Evolutionary conservation across 352 stramenopile genomes (phyloP).

Genomic region (Pythium rhizo-oryzae): DNA sequence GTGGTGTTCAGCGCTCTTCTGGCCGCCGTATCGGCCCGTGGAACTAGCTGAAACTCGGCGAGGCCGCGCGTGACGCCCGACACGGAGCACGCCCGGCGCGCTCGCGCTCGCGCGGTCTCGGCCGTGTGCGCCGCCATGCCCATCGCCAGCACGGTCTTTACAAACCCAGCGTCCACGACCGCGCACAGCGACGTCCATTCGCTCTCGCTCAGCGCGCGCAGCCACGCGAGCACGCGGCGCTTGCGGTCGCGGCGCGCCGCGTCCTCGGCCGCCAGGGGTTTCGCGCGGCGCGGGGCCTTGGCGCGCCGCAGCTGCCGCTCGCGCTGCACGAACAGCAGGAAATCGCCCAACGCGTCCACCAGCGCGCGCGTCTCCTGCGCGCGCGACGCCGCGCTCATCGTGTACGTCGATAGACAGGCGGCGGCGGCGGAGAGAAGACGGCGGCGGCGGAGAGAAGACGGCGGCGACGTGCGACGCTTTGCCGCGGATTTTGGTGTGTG

Average conservation of each 20-base stretch:
- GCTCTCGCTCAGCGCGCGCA: conserved; percentile 37
- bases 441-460: not conserved
- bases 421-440: not conserved
- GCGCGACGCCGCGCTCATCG: conserved; percentile 8
- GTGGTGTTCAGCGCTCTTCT: not conserved
- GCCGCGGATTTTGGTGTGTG: not conserved
- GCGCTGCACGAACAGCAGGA: conserved; percentile 44
- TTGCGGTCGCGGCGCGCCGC: conserved; percentile 33
- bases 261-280: conserved; percentile 3
- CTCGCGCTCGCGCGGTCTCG: conserved; percentile 22
- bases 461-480: not conserved
- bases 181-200: conserved; percentile 67
- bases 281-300: conserved; percentile 1
- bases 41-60: conserved; percentile 61
- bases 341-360: conserved; percentile 57
- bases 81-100: conserved; percentile 12
- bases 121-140: conserved; percentile 33
- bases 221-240: conserved; percentile 50
- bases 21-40: conserved; percentile 6
- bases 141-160: conserved; percentile 84
- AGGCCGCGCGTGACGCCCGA: conserved; percentile 17
- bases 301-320: conserved; percentile 21
- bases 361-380: conserved; percentile 22
- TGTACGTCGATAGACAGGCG: not conserved
- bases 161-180: conserved; percentile 67